A percentile compares a stretch with the other conserved stretches of the same genome.
These are phyloP conservation scores for Eucalyptus sp. DNA, from an alignment of 345 rosid genomes.

Conservation along the genomic window DNA sequence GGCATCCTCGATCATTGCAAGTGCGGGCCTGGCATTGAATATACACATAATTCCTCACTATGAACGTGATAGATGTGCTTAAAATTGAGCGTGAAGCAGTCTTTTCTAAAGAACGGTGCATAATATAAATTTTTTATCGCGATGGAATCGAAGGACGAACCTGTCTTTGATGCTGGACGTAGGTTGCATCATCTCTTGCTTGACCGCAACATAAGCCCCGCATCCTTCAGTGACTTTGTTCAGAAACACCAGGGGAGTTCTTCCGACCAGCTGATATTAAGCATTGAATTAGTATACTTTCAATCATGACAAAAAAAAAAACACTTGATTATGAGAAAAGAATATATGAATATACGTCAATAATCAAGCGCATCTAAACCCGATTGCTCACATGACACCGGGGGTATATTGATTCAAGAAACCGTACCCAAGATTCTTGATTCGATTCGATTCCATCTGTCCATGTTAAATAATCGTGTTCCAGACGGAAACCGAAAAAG, in stretches of 20 bases:
- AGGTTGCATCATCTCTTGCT: constrained; percentile 95
- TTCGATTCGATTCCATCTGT: neutral
- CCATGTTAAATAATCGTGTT: neutral
- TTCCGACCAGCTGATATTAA: constrained; percentile 57
- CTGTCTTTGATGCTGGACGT: constrained; percentile 95
- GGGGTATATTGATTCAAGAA: neutral
- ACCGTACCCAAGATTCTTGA: neutral
- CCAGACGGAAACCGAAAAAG: neutral
- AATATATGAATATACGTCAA: neutral
- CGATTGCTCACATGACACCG: neutral
- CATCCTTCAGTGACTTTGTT: constrained; percentile 86
- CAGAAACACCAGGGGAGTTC: constrained; percentile 74
- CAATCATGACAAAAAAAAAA: neutral
- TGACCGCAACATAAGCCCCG: constrained; percentile 78
- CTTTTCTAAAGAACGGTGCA: neutral
- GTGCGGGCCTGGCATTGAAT: constrained; percentile 53
- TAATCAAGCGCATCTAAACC: neutral
- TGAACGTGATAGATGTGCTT: neutral
- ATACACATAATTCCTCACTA: neutral
- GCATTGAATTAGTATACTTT: neutral
- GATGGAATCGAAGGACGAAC: neutral
- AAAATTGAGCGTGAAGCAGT: neutral
- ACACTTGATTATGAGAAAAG: neutral
- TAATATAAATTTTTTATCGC: neutral
- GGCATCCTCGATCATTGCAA: constrained; percentile 73